Base-by-base conservation (phyloP, 768 basidiomycete species). In the Daedaleopsis sinensis region DNA sequence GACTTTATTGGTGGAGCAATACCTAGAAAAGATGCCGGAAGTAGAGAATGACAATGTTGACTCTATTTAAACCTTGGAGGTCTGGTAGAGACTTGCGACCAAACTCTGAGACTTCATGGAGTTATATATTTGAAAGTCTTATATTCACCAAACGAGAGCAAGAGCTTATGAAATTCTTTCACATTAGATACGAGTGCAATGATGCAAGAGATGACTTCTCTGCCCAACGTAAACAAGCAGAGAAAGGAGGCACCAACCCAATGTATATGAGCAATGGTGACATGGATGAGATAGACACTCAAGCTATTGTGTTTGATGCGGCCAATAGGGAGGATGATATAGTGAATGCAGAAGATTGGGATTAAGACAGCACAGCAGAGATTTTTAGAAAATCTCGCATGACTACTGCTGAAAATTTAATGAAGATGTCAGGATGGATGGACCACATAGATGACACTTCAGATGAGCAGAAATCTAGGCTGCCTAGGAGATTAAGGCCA, bases 41-140 rank as follows among this genome's bases (percentile, higher is more conserved):
- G 76, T 54, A 16, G 70, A 18, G 75, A 76, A 49, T 48, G 37
- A 67, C 72, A 1, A 76, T 79, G 73, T 51, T 76, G 1, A 70
- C 72, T 1, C 44, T 77, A 3, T 77, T 76, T 56, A 69, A 71
- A 32, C 76, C 77, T 1, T 75, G 75, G 74, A 57, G 73, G 19
- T 63, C 62, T 16, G 72, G 27, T 32, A 32, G 7, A 2, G 71
- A 76, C 37, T 59, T 78, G 21, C 73, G 74, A 57, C 12, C 16
- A 4, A n/a, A 13, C 6, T 24, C 37, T 32, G 23, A 66, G 24
- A 60, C 23, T 12, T 7, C 36, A 1, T 61, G 60, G 55, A 47
- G 43, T 51, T 48, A 61, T n/a, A 42, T 39, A 1, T 61, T 61
- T 32, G 42, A 27, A 3, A 15, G 10, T 19, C 37, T 43, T 39